phyloP scores from a whole-genome alignment of 768 basidiomycete genomes.

The Candolleomyces eurysporus region DNA sequence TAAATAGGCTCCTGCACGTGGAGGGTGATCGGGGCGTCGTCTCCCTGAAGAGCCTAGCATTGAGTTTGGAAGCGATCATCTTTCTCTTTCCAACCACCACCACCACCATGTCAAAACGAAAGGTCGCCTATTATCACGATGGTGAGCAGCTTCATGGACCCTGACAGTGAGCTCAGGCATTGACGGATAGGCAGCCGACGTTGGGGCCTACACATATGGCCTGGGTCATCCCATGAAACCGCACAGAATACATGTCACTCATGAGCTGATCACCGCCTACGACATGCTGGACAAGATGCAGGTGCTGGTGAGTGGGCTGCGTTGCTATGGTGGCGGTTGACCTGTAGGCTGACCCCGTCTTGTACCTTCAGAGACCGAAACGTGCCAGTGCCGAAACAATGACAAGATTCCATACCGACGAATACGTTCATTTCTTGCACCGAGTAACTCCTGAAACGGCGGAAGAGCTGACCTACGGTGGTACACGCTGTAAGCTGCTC shows the following conservation, averaged over 20 bases:
- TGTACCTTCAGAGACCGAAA: conserved; percentile 55
- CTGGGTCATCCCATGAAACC: conserved; percentile 95
- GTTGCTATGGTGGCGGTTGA: background rate
- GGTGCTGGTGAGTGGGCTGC: conserved; percentile 62
- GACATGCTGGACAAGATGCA: conserved; percentile 95
- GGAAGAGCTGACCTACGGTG: conserved; percentile 80
- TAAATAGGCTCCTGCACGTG: no score
- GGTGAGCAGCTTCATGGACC: conserved; percentile 37
- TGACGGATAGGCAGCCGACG: conserved; percentile 49
- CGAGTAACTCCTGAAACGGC: conserved; percentile 90
- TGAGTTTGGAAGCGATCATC: background rate
- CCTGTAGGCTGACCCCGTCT: background rate
- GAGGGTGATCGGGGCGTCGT: no score
- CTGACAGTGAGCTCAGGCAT: background rate
- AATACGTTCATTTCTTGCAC: conserved; percentile 91
- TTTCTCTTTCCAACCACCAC: conserved; percentile 1
- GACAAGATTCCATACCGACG: conserved; percentile 97
- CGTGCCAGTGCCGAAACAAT: conserved; percentile 73
- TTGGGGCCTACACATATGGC: conserved; percentile 76
- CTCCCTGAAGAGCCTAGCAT: background rate
- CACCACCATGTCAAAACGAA: conserved; percentile 64
- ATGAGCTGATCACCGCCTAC: conserved; percentile 88
- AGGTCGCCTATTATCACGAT: conserved; percentile 82
- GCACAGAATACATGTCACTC: conserved; percentile 90
- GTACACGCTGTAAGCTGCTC: conserved; percentile 70